Evolutionary conservation across 2,329 filamentous ascomycete species (phyloP).

Genomic region (Aspergillus brasiliensis): DNA sequence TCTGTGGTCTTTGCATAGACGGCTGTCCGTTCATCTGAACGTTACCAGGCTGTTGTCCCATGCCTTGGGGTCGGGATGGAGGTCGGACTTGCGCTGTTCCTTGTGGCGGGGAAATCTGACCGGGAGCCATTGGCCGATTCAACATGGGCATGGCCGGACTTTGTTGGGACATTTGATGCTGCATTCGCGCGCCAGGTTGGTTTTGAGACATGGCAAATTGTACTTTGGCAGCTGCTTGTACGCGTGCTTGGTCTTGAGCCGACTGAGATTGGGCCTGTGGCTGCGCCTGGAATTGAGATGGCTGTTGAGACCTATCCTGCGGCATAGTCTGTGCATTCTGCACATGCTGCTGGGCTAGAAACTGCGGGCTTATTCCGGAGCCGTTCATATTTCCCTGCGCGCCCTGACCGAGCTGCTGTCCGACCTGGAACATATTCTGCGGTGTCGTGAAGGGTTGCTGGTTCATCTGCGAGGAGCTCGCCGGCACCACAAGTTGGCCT

Average conservation of each 20-base stretch:
- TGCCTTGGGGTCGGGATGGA: slow-evolving; percentile 36
- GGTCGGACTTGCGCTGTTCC: slow-evolving; percentile 36
- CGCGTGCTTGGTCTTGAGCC: slow-evolving; percentile 42
- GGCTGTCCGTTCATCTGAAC: slow-evolving; percentile 32
- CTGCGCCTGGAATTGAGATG: slow-evolving; percentile 36
- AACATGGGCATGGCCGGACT: slow-evolving; percentile 46
- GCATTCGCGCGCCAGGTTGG: slow-evolving; percentile 44
- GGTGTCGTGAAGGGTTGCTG: slow-evolving; percentile 44
- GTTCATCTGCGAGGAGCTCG: slow-evolving; percentile 58
- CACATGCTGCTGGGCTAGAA: slow-evolving; percentile 47
- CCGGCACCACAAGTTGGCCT: slow-evolving; percentile 65
- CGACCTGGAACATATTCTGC: slow-evolving; percentile 44
- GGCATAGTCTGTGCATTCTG: slow-evolving; percentile 46
- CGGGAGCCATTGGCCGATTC: slow-evolving; percentile 45
- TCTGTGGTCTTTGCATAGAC: slow-evolving; percentile 35
- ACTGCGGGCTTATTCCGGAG: slow-evolving; percentile 42
- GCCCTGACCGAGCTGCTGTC: slow-evolving; percentile 45
- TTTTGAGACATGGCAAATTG: slow-evolving; percentile 51
- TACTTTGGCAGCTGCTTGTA: slow-evolving; percentile 48
- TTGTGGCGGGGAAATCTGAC: slow-evolving; percentile 42
- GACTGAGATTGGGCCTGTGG: slow-evolving; percentile 34
- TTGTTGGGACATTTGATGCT: slow-evolving; percentile 43
- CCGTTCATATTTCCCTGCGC: slow-evolving; percentile 40
- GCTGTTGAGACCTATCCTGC: slow-evolving; percentile 45
- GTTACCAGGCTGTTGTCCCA: slow-evolving; percentile 34